phyloP scores from a whole-genome alignment of 139 green algal species.

The Microglena sp. region DNA sequence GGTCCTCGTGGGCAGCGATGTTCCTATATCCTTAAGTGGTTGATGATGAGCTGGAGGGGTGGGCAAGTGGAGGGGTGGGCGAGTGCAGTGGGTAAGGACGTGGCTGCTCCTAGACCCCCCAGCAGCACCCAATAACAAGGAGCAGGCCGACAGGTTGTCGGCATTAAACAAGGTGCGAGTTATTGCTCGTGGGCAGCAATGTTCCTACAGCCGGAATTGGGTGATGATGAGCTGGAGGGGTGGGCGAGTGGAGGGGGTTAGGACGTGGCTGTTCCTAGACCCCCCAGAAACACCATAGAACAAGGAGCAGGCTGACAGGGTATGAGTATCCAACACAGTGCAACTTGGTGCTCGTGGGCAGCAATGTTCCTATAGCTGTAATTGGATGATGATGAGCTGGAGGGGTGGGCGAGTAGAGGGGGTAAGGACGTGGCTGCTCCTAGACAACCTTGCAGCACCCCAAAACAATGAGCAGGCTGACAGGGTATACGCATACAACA shows the following conservation, averaged over 20 bases:
- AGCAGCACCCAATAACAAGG: conserved; percentile 3
- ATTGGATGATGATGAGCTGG: no score
- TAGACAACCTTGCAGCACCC: no score
- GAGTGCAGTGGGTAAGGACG: background rate
- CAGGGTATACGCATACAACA: no score
- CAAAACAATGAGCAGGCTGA: no score
- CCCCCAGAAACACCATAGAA: background rate
- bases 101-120: conserved; percentile 16
- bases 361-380: no score
- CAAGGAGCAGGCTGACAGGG: conserved; percentile 15
- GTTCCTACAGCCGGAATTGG: no score
- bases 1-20: no score
- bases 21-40: no score
- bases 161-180: conserved; percentile 19
- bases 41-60: background rate
- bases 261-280: conserved; percentile 12
- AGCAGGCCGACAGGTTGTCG: conserved; percentile 13
- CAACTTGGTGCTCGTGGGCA: no score
- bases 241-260: background rate
- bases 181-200: no score
- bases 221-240: background rate
- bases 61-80: background rate
- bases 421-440: no score
- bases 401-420: no score
- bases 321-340: conserved; percentile 19